Percentiles rank a stretch among this genome's conserved stretches.
phyloP scores from a whole-genome alignment of 768 basidiomycete genomes.

The Boletus tomentosulus region DNA sequence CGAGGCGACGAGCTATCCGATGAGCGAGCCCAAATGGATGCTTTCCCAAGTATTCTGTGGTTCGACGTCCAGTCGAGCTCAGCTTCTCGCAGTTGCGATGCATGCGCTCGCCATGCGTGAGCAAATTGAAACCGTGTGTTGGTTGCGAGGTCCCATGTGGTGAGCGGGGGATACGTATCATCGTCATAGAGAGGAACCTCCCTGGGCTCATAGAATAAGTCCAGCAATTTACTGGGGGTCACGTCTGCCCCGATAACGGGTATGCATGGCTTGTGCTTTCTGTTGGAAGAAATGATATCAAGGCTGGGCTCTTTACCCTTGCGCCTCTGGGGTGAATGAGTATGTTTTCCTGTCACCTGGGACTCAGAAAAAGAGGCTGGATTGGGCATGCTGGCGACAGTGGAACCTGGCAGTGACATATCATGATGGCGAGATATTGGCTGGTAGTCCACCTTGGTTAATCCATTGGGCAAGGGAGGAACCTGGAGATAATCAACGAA shows the following conservation, averaged over 20 bases:
- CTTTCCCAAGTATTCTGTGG: not conserved
- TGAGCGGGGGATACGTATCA: conserved; percentile 17
- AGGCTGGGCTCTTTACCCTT: conserved; percentile 25
- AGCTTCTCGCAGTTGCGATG: conserved; percentile 8
- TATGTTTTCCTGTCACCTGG: not conserved
- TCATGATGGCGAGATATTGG: not conserved
- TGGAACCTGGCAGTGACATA: not conserved
- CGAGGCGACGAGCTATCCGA: not conserved
- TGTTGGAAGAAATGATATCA: not conserved
- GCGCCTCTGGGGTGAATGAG: not conserved
- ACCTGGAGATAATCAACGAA: conserved; percentile 17
- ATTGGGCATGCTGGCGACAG: not conserved
- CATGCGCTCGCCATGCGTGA: conserved; percentile 15
- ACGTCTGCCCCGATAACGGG: not conserved
- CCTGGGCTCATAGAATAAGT: conserved; percentile 8
- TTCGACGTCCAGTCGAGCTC: conserved; percentile 5
- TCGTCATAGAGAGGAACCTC: conserved; percentile 14
- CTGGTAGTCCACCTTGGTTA: conserved; percentile 19
- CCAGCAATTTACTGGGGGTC: not conserved
- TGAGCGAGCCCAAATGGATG: conserved; percentile 3
- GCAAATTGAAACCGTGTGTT: conserved; percentile 26
- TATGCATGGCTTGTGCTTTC: not conserved
- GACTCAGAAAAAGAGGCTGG: not conserved
- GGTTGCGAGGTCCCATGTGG: conserved; percentile 8
- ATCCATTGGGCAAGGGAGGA: conserved; percentile 21